phyloP scores from a whole-genome alignment of 2,329 filamentous ascomycete genomes.

The Neoascochyta sp. region DNA sequence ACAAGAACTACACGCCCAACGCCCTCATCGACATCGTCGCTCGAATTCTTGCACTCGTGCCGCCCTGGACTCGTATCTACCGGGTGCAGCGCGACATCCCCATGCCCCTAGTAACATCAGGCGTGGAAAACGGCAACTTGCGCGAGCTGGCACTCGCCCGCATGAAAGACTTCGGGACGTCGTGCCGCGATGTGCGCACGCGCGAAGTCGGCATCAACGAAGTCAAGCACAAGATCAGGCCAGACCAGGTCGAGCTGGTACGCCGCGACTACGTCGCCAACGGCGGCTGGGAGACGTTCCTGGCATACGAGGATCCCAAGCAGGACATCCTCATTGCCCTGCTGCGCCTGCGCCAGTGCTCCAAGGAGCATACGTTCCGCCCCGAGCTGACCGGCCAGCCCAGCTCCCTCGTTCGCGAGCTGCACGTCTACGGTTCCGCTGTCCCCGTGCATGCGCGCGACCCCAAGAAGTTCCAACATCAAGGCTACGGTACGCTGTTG shows the following conservation, averaged over 20 bases:
- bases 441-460: constrained; percentile 97
- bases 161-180: constrained; percentile 99
- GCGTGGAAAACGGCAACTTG: constrained; percentile 95
- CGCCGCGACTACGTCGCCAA: constrained; percentile 93
- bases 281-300: constrained; percentile 96
- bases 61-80: constrained; percentile 98
- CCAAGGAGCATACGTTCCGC: constrained; percentile 85
- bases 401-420: constrained; percentile 85
- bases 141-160: constrained; percentile 89
- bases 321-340: constrained; percentile 95
- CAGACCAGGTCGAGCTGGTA: constrained; percentile 92
- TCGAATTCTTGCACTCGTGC: constrained; percentile 89
- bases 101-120: constrained; percentile 99
- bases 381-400: constrained; percentile 81
- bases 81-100: constrained; percentile 97
- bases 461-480: constrained; percentile 95
- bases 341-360: constrained; percentile 85
- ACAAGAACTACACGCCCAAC: constrained; percentile 98
- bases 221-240: constrained; percentile 97
- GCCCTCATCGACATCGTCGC: constrained; percentile 93
- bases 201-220: constrained; percentile 98
- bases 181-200: constrained; percentile 92
- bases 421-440: constrained; percentile 95
- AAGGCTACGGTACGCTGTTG: constrained; percentile 89
- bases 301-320: constrained; percentile 97